Evolutionary conservation across 2,329 filamentous ascomycete genomes (phyloP).

Genomic region (Paecilomyces dactylethromorphus): DNA sequence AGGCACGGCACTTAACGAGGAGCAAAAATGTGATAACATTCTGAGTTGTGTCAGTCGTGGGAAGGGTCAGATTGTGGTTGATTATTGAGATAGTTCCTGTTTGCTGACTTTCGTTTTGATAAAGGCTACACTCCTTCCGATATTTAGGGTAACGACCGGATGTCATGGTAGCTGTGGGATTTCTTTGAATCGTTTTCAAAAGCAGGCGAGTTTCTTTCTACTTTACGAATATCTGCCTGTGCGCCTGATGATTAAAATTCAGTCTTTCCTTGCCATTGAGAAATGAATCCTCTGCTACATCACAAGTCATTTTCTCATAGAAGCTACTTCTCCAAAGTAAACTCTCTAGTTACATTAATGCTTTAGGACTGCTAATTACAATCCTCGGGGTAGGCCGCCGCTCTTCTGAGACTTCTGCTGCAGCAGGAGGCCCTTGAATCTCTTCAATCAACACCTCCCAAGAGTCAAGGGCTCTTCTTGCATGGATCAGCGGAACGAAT

Average conservation of each 20-base stretch:
- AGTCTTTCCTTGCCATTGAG: too few species aligned
- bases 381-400: not conserved
- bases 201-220: too few species aligned
- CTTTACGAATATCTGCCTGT: too few species aligned
- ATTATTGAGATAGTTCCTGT: too few species aligned
- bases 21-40: not conserved
- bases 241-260: not conserved
- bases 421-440: not conserved
- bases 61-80: not conserved
- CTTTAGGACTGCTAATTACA: not conserved
- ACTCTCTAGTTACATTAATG: not conserved
- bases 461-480: constrained; percentile 40
- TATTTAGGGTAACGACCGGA: too few species aligned
- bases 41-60: not conserved
- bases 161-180: too few species aligned
- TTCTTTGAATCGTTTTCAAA: too few species aligned
- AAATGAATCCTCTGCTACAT: not conserved
- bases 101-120: too few species aligned
- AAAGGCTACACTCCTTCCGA: too few species aligned
- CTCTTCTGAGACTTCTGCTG: not conserved
- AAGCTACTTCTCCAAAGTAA: not conserved
- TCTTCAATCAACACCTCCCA: constrained; percentile 40
- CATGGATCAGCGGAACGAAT: constrained; percentile 49
- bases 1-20: not conserved
- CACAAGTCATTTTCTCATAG: not conserved